Base-by-base conservation (phyloP, 495 filamentous ascomycete species). In the Penicillium odoratum region DNA sequence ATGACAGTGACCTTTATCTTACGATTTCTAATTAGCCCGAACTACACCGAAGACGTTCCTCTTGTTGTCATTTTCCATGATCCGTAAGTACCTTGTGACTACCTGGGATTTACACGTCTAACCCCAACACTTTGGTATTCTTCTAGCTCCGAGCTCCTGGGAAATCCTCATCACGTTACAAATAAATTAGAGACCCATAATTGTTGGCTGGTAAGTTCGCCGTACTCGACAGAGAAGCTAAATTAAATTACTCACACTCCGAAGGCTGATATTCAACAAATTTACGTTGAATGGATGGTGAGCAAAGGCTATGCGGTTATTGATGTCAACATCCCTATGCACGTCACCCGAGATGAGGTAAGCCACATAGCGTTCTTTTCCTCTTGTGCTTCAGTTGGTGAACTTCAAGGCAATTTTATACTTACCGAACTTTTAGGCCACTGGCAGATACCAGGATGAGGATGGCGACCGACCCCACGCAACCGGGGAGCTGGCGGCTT, bases 321-420 rank as follows among this genome's bases (percentile, higher is more conserved):
- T 31, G 94, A 98, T 64, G 85, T 94, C 26, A 98, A 97, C 57
- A 82, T 98, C 16, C 93, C 93, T 0, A 86, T 86, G 58, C 82
- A 87, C 59, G 74, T 90, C 33, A 86, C 85, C 11, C 66, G 56
- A 18, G 64, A 69, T 26, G 53, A 59, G 36, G 76, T 72, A 59
- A 60, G 65, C 60, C 28, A 15, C 7, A 25, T 15, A 48, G 2
- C 25, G 3, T 8, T n/a, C 4, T 15, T 30, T 15, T 7, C 15
- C 18, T 15, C 15, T 11, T 7, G 10, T 42, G 16, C 11, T n/a
- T 10, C 31, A 9, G 1, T 21, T 44, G 25, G 3, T 11, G 36
- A 28, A n/a, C 2, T 30, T 9, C 9, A 46, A 7, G 31, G 10
- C 18, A 15, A 51, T 26, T 16, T 16, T 30, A 25, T 11, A 31